A percentile compares a stretch with the other conserved stretches of the same genome.
Conservation (phyloP, 2,329 filamentous ascomycete genomes). For the Fusarium beomiforme region DNA sequence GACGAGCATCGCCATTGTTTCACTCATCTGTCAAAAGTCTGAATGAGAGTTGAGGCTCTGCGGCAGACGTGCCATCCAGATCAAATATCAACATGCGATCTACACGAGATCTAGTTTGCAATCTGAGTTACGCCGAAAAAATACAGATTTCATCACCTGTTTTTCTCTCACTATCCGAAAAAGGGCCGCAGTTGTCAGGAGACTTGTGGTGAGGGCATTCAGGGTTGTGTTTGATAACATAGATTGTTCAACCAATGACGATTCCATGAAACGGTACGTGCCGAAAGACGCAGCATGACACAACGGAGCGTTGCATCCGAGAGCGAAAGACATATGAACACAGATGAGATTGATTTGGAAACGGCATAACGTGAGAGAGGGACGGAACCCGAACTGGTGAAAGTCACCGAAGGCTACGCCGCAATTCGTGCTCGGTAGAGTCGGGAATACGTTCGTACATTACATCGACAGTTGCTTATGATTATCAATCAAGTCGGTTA, state of each 20-base stretch:
- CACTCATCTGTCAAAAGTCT: background rate
- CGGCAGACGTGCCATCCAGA: slow-evolving; percentile 4
- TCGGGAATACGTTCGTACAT: background rate
- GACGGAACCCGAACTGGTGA: slow-evolving; percentile 14
- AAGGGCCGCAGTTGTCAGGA: slow-evolving; percentile 30
- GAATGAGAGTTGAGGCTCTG: slow-evolving; percentile 24
- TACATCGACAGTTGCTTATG: background rate
- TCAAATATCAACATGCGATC: slow-evolving; percentile 27
- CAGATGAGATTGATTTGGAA: slow-evolving; percentile 11
- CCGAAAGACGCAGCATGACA: slow-evolving; percentile 14
- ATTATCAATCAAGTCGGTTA: background rate
- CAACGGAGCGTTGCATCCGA: slow-evolving; percentile 24
- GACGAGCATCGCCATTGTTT: background rate
- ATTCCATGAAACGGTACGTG: slow-evolving; percentile 5
- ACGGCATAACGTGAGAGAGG: slow-evolving; percentile 10
- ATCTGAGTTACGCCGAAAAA: slow-evolving; percentile 21
- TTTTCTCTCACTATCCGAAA: slow-evolving; percentile 14
- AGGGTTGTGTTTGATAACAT: slow-evolving; percentile 15
- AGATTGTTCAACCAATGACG: slow-evolving; percentile 9
- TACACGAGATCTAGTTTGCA: slow-evolving; percentile 21
- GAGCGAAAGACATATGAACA: background rate
- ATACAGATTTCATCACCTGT: slow-evolving; percentile 25
- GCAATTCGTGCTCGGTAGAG: background rate
- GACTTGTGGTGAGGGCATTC: slow-evolving; percentile 24
- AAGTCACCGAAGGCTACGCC: slow-evolving; percentile 4